Evolutionary conservation across 257 asterid genomes (phyloP).

Genomic region (Penstemon eatonii): DNA sequence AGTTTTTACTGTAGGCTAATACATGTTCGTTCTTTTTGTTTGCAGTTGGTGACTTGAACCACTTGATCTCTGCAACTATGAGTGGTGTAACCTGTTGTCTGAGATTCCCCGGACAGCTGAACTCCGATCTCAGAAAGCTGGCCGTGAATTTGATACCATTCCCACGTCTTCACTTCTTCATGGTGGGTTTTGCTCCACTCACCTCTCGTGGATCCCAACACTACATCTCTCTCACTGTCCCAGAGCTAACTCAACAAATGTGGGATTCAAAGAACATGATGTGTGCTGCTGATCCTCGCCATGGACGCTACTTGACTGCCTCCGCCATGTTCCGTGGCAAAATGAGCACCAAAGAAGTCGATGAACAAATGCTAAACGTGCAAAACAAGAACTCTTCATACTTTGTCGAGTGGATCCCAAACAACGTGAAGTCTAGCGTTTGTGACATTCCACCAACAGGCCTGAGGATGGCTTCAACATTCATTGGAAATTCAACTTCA

Average conservation of each 20-base stretch:
- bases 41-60: slow-evolving; percentile 87
- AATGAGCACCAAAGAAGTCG: slow-evolving; percentile 92
- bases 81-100: slow-evolving; percentile 86
- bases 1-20: slow-evolving; percentile 10
- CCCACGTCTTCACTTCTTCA: slow-evolving; percentile 93
- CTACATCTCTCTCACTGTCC: slow-evolving; percentile 80
- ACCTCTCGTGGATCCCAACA: slow-evolving; percentile 92
- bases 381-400: slow-evolving; percentile 91
- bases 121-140: slow-evolving; percentile 74
- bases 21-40: slow-evolving; percentile 9
- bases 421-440: slow-evolving; percentile 87
- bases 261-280: slow-evolving; percentile 94
- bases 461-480: slow-evolving; percentile 75
- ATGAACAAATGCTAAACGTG: slow-evolving; percentile 87
- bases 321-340: slow-evolving; percentile 90
- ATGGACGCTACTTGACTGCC: slow-evolving; percentile 80
- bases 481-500: slow-evolving; percentile 78
- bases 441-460: slow-evolving; percentile 83
- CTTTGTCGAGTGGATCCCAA: slow-evolving; percentile 90
- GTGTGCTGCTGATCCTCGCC: slow-evolving; percentile 95
- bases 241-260: slow-evolving; percentile 87
- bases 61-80: slow-evolving; percentile 87
- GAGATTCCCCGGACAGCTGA: slow-evolving; percentile 87
- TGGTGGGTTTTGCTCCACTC: slow-evolving; percentile 91
- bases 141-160: slow-evolving; percentile 86